Percentiles rank a stretch among this genome's conserved stretches.
Conservation (phyloP, 768 basidiomycete species). For the Trametes cinnabarina region DNA sequence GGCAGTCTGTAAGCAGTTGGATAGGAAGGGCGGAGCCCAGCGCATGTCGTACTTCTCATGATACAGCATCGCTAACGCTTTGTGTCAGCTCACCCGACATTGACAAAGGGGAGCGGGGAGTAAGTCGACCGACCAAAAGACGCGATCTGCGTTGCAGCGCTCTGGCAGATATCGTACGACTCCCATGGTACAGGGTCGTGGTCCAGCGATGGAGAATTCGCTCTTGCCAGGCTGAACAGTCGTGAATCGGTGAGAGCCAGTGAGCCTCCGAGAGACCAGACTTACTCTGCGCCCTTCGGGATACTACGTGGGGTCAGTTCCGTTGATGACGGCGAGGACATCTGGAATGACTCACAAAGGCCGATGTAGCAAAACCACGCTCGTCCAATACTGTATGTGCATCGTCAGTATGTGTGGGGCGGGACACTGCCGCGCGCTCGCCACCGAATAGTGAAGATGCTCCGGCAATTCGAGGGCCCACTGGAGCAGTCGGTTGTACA, state of each 20-base stretch:
- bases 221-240: neutral
- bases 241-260: neutral
- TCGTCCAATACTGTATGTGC: slow-evolving; percentile 75
- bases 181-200: slow-evolving; percentile 51
- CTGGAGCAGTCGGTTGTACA: slow-evolving; percentile 64
- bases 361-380: slow-evolving; percentile 69
- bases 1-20: slow-evolving; percentile 66
- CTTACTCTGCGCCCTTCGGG: slow-evolving; percentile 71
- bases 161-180: slow-evolving; percentile 76
- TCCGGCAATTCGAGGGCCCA: slow-evolving; percentile 75
- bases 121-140: slow-evolving; percentile 48
- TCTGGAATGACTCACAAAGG: slow-evolving; percentile 61
- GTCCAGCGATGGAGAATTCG: slow-evolving; percentile 17
- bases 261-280: too few relatives aligned
- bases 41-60: slow-evolving; percentile 61
- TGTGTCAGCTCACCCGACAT: neutral
- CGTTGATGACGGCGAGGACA: neutral
- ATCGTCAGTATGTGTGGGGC: slow-evolving; percentile 66
- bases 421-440: slow-evolving; percentile 51
- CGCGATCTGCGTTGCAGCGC: slow-evolving; percentile 69
- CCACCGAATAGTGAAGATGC: slow-evolving; percentile 49
- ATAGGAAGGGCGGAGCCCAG: slow-evolving; percentile 60
- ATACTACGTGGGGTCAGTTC: slow-evolving; percentile 43
- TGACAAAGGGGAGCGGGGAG: neutral
- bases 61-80: slow-evolving; percentile 50